Evolutionary conservation across 805 yeast species (phyloP).

Genomic region (Nakazawaea ishiwadae): DNA sequence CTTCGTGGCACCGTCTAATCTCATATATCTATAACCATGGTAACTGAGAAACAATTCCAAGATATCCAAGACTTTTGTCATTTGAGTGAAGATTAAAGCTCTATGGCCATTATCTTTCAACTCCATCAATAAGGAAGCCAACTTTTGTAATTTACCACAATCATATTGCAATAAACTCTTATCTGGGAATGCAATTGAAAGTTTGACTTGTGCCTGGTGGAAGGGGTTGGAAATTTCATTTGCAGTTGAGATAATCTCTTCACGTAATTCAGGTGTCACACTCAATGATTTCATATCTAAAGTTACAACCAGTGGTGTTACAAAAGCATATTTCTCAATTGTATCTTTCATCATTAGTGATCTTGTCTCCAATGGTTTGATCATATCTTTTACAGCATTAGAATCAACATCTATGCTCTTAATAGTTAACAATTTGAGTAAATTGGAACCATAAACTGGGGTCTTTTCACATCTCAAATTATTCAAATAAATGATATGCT

Average conservation of each 20-base stretch:
- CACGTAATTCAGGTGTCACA: conserved; percentile 30
- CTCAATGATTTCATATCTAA: conserved; percentile 58
- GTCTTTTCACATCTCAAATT: conserved; percentile 53
- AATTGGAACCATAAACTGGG: conserved; percentile 67
- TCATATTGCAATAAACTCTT: conserved; percentile 88
- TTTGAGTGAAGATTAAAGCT: conserved; percentile 93
- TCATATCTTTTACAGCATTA: conserved; percentile 28
- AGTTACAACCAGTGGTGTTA: conserved; percentile 84
- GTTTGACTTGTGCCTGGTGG: conserved; percentile 79
- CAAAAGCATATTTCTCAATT: conserved; percentile 74
- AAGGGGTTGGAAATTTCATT: conserved; percentile 43
- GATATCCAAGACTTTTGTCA: conserved; percentile 94
- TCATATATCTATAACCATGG: conserved; percentile 90
- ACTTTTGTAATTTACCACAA: conserved; percentile 91
- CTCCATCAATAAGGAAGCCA: conserved; percentile 71
- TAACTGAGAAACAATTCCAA: conserved; percentile 89
- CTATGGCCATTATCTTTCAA: conserved; percentile 86
- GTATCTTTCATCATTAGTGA: conserved; percentile 37
- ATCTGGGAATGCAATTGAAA: conserved; percentile 95
- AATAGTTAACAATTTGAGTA: conserved; percentile 38
- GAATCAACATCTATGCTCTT: conserved; percentile 17
- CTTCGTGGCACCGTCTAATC: conserved; percentile 96
- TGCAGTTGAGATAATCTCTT: conserved; percentile 25
- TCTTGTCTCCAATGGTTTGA: conserved; percentile 38
- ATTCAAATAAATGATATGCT: conserved; percentile 61